Evolutionary conservation across 306 rosid genomes (phyloP), one percentile per base, ranked within the genome.

Genomic region (Neltuma alba): DNA sequence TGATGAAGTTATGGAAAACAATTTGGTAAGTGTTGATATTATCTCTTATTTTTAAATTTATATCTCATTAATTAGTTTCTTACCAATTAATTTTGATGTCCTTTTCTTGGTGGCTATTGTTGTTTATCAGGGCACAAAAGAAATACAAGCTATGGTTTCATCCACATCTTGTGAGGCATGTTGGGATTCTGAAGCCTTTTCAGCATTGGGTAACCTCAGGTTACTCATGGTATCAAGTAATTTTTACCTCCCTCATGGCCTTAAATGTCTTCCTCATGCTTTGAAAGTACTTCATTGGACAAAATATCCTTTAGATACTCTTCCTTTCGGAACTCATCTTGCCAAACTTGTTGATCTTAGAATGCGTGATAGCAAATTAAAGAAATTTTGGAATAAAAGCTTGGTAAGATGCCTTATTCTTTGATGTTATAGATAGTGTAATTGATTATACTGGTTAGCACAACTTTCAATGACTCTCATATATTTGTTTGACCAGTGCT

Each of bases 171-270:
- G 13, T 23, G 64, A 57, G 30, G 64, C 33, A 25, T 2, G 28
- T 10, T 57, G 64, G 64, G 6, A 25, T 25, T 9, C 57, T 48
- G 23, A 48, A 18, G 57, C 23, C 9, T 48, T 48, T 48, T 48
- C 57, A 48, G 1, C 0, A 2, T 71, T 80, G 77, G 0, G 12
- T 40, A 77, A 60, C 18, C 74, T 84, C 14, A 70, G 62, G 70
- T 41, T 84, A 27, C 82, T 84, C 23, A 47, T 71, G n/a, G 38
- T 84, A 12, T 30, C 31, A 47, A 37, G 52, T 55, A 70, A 42
- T 23, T 48, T 75, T 20, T 23, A 75, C n/a, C 72, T 58, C 42
- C 38, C 42, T 13, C 1, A 0, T 33, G 40, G 72, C 18, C 71
- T 75, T 9, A 37, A 37, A 37, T 37, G 40, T 7, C 70, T 75